phyloP scores from a whole-genome alignment of 2,329 filamentous ascomycete species.

The Pyricularia pennisetigena region DNA sequence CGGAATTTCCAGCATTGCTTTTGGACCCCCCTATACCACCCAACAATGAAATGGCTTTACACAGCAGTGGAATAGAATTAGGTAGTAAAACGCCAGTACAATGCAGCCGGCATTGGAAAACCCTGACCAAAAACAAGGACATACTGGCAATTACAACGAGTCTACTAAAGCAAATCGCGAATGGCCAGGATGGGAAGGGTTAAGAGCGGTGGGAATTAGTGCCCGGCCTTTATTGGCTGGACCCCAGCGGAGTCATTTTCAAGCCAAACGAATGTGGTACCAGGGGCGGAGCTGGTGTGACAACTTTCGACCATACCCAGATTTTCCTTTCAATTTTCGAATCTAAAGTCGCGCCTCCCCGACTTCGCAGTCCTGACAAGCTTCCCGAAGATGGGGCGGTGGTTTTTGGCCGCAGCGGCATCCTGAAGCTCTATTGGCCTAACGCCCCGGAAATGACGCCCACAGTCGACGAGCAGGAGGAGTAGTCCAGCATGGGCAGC shows the following conservation, averaged over 20 bases:
- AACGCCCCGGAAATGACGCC: not conserved
- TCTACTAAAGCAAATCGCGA: not conserved
- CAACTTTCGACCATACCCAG: not conserved
- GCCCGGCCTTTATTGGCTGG: not conserved
- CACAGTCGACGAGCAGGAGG: too few species aligned
- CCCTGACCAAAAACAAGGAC: not conserved
- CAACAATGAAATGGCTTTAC: not conserved
- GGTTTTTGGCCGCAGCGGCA: not conserved
- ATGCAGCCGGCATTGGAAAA: not conserved
- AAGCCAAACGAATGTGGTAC: not conserved
- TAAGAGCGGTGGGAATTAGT: not conserved
- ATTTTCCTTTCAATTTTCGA: not conserved
- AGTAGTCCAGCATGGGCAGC: too few species aligned
- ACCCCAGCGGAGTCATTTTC: not conserved
- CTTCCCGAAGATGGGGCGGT: not conserved
- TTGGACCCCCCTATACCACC: not conserved
- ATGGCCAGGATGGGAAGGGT: not conserved
- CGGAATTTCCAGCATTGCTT: not conserved
- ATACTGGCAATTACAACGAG: not conserved
- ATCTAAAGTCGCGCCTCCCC: not conserved
- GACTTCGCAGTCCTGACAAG: not conserved
- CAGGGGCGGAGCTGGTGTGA: not conserved
- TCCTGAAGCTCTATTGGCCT: not conserved
- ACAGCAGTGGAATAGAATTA: too few species aligned
- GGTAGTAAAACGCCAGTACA: not conserved